These are phyloP conservation scores for Lachnellula cervina DNA, from an alignment of 2,329 filamentous ascomycete genomes.

Conservation along the genomic window DNA sequence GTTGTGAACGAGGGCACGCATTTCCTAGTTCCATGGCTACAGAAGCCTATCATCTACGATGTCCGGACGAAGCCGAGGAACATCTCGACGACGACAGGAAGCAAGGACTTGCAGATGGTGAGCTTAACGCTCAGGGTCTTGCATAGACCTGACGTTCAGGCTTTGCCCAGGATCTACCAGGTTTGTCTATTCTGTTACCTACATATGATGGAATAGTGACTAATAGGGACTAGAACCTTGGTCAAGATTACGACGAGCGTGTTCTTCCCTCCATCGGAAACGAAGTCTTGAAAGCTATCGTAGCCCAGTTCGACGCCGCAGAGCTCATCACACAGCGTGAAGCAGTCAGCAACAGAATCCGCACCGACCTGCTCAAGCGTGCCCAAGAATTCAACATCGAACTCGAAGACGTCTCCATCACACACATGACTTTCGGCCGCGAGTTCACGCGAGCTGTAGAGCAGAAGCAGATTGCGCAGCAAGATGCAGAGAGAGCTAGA, in stretches of 20 bases:
- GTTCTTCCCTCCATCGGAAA: constrained; percentile 98
- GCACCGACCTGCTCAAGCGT: constrained; percentile 83
- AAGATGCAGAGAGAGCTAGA: constrained; percentile 92
- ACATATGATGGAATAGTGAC: not conserved
- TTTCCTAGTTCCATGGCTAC: constrained; percentile 92
- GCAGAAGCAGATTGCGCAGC: constrained; percentile 99
- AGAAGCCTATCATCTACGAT: constrained; percentile 91
- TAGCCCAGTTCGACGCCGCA: constrained; percentile 96
- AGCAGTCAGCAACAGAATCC: constrained; percentile 92
- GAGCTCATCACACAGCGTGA: constrained; percentile 99
- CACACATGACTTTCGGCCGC: constrained; percentile 99
- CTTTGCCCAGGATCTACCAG: constrained; percentile 97
- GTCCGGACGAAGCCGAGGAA: constrained; percentile 96
- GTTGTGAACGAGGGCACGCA: constrained; percentile 96
- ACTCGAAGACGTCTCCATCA: constrained; percentile 97
- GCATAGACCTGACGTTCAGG: constrained; percentile 88
- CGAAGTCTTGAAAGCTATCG: constrained; percentile 97
- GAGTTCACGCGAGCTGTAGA: constrained; percentile 98
- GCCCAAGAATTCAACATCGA: constrained; percentile 98
- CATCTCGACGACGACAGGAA: constrained; percentile 94
- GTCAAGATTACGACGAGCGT: constrained; percentile 96
- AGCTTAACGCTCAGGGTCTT: constrained; percentile 94
- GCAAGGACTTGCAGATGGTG: constrained; percentile 99
- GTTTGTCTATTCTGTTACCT: constrained; percentile 44
- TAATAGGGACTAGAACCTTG: constrained; percentile 66